These are phyloP conservation scores for Pleurotus ostreatus DNA, from an alignment of 768 basidiomycete species.

Conservation along the genomic window DNA sequence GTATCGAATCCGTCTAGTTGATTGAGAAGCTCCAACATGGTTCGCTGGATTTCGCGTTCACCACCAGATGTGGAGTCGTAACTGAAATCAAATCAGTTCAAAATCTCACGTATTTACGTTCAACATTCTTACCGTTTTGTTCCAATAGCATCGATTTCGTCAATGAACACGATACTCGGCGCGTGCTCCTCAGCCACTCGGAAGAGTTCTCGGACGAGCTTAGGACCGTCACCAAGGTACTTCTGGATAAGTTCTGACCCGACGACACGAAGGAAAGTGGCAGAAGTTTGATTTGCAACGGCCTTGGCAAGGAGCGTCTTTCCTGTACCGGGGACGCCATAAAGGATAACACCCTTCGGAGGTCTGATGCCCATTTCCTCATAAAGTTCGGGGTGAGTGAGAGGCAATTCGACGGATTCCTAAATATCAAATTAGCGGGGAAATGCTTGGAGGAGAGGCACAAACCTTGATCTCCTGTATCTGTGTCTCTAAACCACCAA, in stretches of 20 bases:
- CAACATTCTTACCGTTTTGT: constrained; percentile 77
- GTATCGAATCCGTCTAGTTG: constrained; percentile 99
- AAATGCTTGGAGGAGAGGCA: neutral
- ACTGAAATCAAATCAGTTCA: constrained; percentile 33
- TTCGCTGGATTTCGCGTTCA: constrained; percentile 98
- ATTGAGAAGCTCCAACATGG: constrained; percentile 97
- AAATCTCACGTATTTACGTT: neutral
- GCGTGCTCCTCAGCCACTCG: constrained; percentile 96
- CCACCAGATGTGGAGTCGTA: constrained; percentile 99
- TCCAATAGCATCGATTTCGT: constrained; percentile 98
- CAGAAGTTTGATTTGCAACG: constrained; percentile 96
- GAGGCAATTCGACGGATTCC: constrained; percentile 97
- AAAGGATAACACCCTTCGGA: constrained; percentile 99
- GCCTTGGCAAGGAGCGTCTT: constrained; percentile 98
- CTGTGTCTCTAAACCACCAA: constrained; percentile 94
- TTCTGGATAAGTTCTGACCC: constrained; percentile 99
- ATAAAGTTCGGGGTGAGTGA: constrained; percentile 97
- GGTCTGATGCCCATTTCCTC: constrained; percentile 99
- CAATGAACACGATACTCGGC: constrained; percentile 98
- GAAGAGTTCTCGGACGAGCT: constrained; percentile 96
- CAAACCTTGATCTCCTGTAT: constrained; percentile 98
- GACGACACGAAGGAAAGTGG: constrained; percentile 95
- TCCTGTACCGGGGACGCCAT: constrained; percentile 97
- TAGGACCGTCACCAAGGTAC: constrained; percentile 98
- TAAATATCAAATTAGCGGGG: constrained; percentile 22